A percentile compares a stretch with the other conserved stretches of the same genome.
Conservation (phyloP, 2,329 filamentous ascomycete genomes). For the Rhynchosporium graminicola region DNA sequence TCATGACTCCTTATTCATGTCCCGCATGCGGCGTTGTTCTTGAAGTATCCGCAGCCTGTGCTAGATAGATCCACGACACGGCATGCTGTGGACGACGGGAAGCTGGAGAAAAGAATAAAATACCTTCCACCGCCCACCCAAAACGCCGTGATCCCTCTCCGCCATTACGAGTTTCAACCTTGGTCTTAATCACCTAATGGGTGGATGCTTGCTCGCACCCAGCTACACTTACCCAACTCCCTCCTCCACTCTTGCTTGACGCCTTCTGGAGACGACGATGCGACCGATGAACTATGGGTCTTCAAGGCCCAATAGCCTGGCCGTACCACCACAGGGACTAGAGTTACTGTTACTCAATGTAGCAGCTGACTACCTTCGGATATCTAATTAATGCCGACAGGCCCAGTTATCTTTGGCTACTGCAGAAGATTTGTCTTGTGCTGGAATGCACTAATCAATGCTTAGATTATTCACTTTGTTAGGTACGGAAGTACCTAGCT, state of each 20-base stretch:
- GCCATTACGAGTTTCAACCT: constrained; percentile 7
- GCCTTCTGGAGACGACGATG: constrained; percentile 9
- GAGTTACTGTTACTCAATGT: constrained; percentile 12
- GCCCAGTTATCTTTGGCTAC: not conserved
- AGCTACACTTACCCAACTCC: not conserved
- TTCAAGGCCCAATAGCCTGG: constrained; percentile 12
- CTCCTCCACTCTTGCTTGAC: constrained; percentile 14
- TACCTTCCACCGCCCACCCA: not conserved
- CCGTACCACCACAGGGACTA: constrained; percentile 11
- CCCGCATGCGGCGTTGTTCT: constrained; percentile 5
- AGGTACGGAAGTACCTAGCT: not conserved
- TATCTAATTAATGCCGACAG: constrained; percentile 11
- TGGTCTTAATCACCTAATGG: not conserved
- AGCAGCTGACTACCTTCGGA: constrained; percentile 10
- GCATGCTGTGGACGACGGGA: constrained; percentile 8
- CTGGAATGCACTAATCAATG: not conserved
- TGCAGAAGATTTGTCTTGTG: not conserved
- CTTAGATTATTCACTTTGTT: not conserved
- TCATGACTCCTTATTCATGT: constrained; percentile 11
- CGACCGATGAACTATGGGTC: not conserved
- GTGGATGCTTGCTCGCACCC: not conserved
- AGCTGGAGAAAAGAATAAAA: constrained; percentile 5
- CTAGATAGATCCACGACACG: constrained; percentile 14
- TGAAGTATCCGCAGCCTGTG: constrained; percentile 12
- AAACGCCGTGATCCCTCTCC: not conserved